Base-by-base conservation (phyloP, 345 rosid species). In the Streptanthus diversifolius region DNA sequence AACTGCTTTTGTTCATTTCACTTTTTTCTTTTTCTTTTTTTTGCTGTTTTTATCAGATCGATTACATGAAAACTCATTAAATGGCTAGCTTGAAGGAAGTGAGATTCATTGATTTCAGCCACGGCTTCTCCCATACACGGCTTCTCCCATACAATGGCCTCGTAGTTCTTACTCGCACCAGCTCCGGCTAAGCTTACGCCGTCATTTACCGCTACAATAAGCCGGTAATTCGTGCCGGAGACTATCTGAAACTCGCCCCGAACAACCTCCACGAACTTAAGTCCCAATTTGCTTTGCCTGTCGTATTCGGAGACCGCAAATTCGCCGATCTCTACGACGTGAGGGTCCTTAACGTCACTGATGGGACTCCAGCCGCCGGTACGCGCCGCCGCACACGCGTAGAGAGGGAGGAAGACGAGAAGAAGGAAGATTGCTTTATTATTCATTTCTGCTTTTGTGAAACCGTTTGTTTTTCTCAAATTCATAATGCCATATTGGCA, bases 311-410 rank as follows among this genome's bases (percentile, higher is more conserved):
- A 7, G 18, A 89, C 85, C 7, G 92, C 85, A 44, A 80, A 85
- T 21, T 79, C 25, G 0, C 80, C 95, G 62, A 89, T 72, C 78
- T 85, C 84, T 21, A 19, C 53, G 48, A 89, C 81, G 56, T 85
- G 80, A 17, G 80, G 62, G n/a, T 84, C 85, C 5, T 36, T 75
- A 1, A 62, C 35, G 58, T 84, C 39, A 72, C 54, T 70, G 27
- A 85, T 87, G 30, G 91, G 87, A 45, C 14, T 36, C 90, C 90
- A 89, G 0, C 87, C 84, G 0, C 90, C 90, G 3, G 33, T 3
- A 32, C 65, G 19, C 9, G 59, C 22, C 18, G 21, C 85, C 13
- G 17, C 22, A 32, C 35, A 77, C 0, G 35, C 61, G 41, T 73
- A 47, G 17, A 58, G 24, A 41, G 74, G 45, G 24, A 40, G 63